Evolutionary conservation across 257 asterid species (phyloP).

Genomic region (Jacaranda copaia): DNA sequence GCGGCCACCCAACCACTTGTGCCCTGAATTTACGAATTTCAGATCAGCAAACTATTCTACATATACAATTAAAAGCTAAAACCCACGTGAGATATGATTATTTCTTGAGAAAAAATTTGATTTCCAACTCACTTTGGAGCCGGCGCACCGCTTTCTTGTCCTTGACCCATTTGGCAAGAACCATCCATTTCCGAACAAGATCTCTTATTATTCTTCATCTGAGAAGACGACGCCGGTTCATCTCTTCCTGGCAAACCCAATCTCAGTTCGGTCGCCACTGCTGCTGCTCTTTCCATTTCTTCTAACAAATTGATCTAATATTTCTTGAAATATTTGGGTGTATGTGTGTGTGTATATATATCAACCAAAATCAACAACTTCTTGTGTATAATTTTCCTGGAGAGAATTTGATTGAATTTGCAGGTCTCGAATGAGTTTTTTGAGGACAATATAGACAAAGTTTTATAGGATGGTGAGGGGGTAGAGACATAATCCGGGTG

Average conservation of each 20-base stretch:
- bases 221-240: constrained; percentile 39
- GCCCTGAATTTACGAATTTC: constrained; percentile 39
- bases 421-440: constrained; percentile 34
- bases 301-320: not conserved
- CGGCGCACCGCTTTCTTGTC: constrained; percentile 45
- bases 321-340: not conserved
- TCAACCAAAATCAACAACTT: not conserved
- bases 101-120: not conserved
- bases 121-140: constrained; percentile 64
- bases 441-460: not conserved
- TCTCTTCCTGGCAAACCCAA: constrained; percentile 80
- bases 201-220: constrained; percentile 62
- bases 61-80: not conserved
- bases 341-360: too few species aligned
- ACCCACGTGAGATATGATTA: not conserved
- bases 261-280: constrained; percentile 69
- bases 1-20: constrained; percentile 96
- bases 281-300: constrained; percentile 43
- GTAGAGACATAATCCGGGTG: constrained; percentile 26
- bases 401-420: not conserved
- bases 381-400: not conserved
- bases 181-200: constrained; percentile 57
- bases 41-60: not conserved
- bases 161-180: constrained; percentile 27
- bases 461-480: constrained; percentile 41